Evolutionary conservation across 169 alveolate species (phyloP).

Genomic region (Plasmodium vivax): DNA sequence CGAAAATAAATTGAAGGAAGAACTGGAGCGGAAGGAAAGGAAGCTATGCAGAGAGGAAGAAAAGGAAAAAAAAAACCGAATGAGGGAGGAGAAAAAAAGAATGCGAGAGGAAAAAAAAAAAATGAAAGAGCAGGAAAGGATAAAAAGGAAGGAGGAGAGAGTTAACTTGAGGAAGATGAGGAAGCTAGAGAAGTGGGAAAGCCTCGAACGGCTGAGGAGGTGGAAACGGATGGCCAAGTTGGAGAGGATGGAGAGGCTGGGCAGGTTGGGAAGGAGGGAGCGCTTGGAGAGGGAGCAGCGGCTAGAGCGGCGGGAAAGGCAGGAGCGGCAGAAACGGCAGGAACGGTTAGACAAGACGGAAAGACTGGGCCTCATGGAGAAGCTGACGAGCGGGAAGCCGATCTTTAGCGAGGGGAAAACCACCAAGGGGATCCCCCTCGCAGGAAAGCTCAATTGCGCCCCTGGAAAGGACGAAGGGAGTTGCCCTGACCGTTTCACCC

Average conservation of each 20-base stretch:
- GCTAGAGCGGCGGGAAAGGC: neutral
- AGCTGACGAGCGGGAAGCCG: neutral
- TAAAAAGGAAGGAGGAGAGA: constrained; percentile 7
- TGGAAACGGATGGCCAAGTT: neutral
- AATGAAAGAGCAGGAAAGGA: constrained; percentile 14
- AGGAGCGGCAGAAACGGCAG: neutral
- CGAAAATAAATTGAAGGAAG: constrained; percentile 11
- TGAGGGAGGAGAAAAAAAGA: constrained; percentile 3
- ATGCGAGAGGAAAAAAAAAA: constrained; percentile 15
- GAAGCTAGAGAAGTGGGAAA: neutral
- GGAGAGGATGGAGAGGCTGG: neutral
- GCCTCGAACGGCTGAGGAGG: neutral
- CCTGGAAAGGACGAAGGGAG: neutral
- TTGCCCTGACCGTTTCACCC: neutral
- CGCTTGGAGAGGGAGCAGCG: neutral
- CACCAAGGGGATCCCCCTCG: neutral
- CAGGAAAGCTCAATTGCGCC: neutral
- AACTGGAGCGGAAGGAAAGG: neutral
- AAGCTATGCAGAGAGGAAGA: constrained; percentile 12
- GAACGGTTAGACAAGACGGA: neutral
- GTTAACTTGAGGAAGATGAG: neutral
- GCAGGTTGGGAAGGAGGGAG: neutral
- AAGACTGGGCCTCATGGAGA: neutral
- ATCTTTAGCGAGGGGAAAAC: neutral
- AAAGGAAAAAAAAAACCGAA: neutral